Conservation (phyloP, 192 early-diverging fungal genomes). For the Coemansia biformis region DNA sequence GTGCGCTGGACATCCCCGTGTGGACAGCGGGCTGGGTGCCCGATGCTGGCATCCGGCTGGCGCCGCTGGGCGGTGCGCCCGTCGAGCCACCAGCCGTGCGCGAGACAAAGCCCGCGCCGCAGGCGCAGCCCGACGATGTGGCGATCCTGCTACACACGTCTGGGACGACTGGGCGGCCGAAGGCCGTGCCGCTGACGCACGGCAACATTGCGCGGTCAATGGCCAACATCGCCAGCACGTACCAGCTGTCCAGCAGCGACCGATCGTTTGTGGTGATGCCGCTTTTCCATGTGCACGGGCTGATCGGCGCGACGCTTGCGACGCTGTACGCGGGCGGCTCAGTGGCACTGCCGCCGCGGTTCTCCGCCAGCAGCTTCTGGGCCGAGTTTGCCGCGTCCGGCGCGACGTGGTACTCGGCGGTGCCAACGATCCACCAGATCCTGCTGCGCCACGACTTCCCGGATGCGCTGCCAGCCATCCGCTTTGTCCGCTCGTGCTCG, state of each 20-base stretch:
- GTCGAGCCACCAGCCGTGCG: conserved; percentile 13
- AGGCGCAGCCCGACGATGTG: conserved; percentile 52
- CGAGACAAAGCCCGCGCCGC: not conserved
- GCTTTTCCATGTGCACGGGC: conserved; percentile 81
- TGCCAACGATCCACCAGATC: conserved; percentile 85
- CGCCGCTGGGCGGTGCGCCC: conserved; percentile 18
- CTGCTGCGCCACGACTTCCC: conserved; percentile 52
- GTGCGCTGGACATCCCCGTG: conserved; percentile 49
- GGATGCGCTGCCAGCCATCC: conserved; percentile 42
- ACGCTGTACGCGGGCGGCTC: conserved; percentile 66
- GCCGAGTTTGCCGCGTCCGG: conserved; percentile 56
- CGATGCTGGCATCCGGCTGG: conserved; percentile 22
- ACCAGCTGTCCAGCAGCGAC: conserved; percentile 56
- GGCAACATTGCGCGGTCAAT: conserved; percentile 66
- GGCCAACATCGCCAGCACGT: conserved; percentile 69
- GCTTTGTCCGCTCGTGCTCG: conserved; percentile 79
- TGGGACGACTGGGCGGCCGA: conserved; percentile 73
- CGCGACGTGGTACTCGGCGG: conserved; percentile 70
- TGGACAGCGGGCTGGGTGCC: conserved; percentile 54
- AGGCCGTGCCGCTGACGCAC: conserved; percentile 80
- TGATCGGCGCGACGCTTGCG: conserved; percentile 68
- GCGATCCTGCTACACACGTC: conserved; percentile 76
- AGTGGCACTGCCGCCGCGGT: conserved; percentile 63
- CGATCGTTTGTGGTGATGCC: conserved; percentile 76
- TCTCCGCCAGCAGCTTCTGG: conserved; percentile 73